Conservation (phyloP, 2,329 filamentous ascomycete genomes). For the Neonectria faginata region DNA sequence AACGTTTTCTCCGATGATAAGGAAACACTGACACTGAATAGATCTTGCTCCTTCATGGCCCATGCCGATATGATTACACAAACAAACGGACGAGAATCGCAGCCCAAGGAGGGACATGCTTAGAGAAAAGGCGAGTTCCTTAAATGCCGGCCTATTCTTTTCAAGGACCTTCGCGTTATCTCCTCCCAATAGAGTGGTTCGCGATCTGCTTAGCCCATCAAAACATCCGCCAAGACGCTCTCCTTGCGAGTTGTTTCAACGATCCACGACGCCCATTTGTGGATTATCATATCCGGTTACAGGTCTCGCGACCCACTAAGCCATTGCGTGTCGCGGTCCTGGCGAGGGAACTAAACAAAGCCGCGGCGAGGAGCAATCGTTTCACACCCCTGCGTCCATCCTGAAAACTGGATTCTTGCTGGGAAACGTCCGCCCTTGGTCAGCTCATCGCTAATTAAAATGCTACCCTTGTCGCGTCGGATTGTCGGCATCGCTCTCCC, state of each 20-base stretch:
- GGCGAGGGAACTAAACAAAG: not conserved
- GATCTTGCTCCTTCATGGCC: too few species aligned
- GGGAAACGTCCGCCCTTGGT: constrained; percentile 14
- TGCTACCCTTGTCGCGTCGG: not conserved
- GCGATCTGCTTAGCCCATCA: not conserved
- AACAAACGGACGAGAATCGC: too few species aligned
- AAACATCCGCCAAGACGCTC: not conserved
- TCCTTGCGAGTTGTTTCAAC: constrained; percentile 18
- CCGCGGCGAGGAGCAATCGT: constrained; percentile 6
- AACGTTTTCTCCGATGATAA: too few species aligned
- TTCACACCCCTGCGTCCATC: constrained; percentile 17
- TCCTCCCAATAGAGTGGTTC: not conserved
- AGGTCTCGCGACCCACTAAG: constrained; percentile 17
- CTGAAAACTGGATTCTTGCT: constrained; percentile 1
- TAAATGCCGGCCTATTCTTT: too few species aligned
- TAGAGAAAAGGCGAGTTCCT: too few species aligned
- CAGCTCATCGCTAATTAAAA: constrained; percentile 19
- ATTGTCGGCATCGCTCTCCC: constrained; percentile 10
- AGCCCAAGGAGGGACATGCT: too few species aligned
- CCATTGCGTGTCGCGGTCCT: constrained; percentile 13
- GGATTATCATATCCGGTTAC: constrained; percentile 23
- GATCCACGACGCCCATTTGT: constrained; percentile 18
- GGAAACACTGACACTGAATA: too few species aligned
- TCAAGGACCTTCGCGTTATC: too few species aligned
- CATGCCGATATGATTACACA: too few species aligned